Evolutionary conservation across 345 rosid genomes (phyloP).

Genomic region (Excoecaria agallocha): DNA sequence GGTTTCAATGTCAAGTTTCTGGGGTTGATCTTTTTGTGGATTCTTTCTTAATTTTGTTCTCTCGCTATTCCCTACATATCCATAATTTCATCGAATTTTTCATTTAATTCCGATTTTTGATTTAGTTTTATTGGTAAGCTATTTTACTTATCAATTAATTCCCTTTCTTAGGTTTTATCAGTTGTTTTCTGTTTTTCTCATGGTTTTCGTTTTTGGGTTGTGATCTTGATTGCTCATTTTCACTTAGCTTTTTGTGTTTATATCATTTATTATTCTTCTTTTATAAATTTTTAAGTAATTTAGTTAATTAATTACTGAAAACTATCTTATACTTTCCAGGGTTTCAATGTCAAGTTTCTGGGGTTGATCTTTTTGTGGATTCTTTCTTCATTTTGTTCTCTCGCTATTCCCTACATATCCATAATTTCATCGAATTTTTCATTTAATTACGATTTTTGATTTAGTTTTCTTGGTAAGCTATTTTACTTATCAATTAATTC

Average conservation of each 20-base stretch:
- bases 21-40: not conserved
- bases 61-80: not conserved
- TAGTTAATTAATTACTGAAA: not conserved
- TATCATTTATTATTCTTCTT: not conserved
- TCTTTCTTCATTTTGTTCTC: not conserved
- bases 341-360: not conserved
- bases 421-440: constrained; percentile 11
- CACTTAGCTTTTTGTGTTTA: not conserved
- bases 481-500: not conserved
- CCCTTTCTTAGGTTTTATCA: not conserved
- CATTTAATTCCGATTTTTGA: not conserved
- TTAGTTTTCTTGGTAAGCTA: constrained; percentile 5
- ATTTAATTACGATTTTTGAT: not conserved
- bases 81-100: constrained; percentile 13
- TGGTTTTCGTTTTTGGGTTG: too few relatives aligned
- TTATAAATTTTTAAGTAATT: not conserved
- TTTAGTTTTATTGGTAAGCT: constrained; percentile 6
- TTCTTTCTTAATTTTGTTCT: not conserved
- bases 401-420: not conserved
- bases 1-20: constrained; percentile 3
- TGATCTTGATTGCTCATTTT: too few relatives aligned
- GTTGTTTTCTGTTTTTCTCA: too few relatives aligned
- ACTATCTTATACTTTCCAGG: not conserved
- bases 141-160: not conserved
- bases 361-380: not conserved